Percentiles rank a stretch among this genome's conserved stretches.
phyloP scores from a whole-genome alignment of 2,329 filamentous ascomycete genomes.

The Drechmeria coniospora region DNA sequence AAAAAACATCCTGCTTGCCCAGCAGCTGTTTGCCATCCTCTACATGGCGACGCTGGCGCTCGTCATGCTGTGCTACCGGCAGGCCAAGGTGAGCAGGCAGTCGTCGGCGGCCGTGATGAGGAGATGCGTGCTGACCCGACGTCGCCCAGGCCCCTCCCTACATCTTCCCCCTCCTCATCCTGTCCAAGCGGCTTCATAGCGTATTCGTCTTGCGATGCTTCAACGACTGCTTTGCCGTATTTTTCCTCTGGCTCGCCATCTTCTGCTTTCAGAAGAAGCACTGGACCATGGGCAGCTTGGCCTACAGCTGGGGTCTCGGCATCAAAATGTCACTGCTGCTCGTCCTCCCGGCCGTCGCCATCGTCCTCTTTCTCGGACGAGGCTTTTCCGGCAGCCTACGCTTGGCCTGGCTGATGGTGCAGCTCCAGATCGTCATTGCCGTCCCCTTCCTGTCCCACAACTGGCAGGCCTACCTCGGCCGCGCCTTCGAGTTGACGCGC shows the following conservation, averaged over 20 bases:
- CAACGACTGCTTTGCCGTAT: slow-evolving; percentile 82
- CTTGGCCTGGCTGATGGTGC: slow-evolving; percentile 54
- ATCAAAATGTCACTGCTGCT: slow-evolving; percentile 90
- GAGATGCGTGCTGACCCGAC: slow-evolving; percentile 1
- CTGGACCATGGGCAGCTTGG: slow-evolving; percentile 58
- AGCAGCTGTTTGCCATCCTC: slow-evolving; percentile 64
- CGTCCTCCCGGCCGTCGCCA: slow-evolving; percentile 62
- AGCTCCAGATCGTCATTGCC: slow-evolving; percentile 57
- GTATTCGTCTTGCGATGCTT: slow-evolving; percentile 87
- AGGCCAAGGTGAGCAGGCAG: slow-evolving; percentile 41
- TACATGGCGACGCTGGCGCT: slow-evolving; percentile 63
- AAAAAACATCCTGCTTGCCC: slow-evolving; percentile 61
- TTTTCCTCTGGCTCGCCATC: slow-evolving; percentile 74
- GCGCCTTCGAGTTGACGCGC: slow-evolving; percentile 81
- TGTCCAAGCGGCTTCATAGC: slow-evolving; percentile 87
- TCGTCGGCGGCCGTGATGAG: not conserved
- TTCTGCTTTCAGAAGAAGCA: slow-evolving; percentile 57
- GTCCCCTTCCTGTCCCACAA: slow-evolving; percentile 56
- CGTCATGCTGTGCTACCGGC: slow-evolving; percentile 70
- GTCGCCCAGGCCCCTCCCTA: slow-evolving; percentile 58
- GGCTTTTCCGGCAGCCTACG: slow-evolving; percentile 51
- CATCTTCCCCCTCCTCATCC: slow-evolving; percentile 66
- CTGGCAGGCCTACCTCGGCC: slow-evolving; percentile 54
- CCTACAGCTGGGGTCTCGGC: slow-evolving; percentile 69
- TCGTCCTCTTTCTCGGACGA: slow-evolving; percentile 59